A percentile compares a stretch with the other conserved stretches of the same genome.
Conservation (phyloP, 2,329 filamentous ascomycete species). For the Ascochyta lentis region DNA sequence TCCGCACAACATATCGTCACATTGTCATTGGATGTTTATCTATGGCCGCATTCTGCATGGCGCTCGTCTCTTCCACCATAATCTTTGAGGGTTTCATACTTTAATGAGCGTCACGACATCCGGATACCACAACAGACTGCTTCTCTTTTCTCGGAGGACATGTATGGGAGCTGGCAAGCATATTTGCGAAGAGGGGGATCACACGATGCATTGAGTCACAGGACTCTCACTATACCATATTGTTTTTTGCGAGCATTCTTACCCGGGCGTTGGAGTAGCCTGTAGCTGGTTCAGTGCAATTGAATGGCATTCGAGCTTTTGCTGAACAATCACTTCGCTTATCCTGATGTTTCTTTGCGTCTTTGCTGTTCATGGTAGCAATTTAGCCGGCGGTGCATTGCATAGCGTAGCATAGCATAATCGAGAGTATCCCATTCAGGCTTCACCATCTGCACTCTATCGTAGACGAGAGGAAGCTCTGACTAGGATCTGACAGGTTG, state of each 20-base stretch:
- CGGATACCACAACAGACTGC: conserved; percentile 48
- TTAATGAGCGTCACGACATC: conserved; percentile 50
- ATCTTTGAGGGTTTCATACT: conserved; percentile 44
- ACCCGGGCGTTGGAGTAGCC: conserved; percentile 19
- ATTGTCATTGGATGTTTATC: conserved; percentile 40
- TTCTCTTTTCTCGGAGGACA: conserved; percentile 35
- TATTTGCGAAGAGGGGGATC: conserved; percentile 24
- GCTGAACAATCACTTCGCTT: neutral
- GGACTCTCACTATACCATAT: conserved; percentile 40
- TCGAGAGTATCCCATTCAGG: neutral
- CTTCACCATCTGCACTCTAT: neutral
- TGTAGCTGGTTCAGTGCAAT: conserved; percentile 26
- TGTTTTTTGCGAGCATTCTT: conserved; percentile 29
- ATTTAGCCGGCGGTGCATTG: conserved; percentile 13
- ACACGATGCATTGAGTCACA: conserved; percentile 18
- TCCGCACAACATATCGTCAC: conserved; percentile 27
- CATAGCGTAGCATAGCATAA: conserved; percentile 12
- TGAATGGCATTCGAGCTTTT: conserved; percentile 24
- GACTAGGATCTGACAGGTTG: neutral
- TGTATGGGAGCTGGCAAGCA: conserved; percentile 34
- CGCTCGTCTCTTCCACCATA: conserved; percentile 42
- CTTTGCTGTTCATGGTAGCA: conserved; percentile 2
- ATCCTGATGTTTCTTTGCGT: neutral
- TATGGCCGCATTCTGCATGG: conserved; percentile 52
- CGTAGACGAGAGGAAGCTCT: neutral